Evolutionary conservation across 2,329 filamentous ascomycete genomes (phyloP), one percentile per base, ranked within the genome.

Genomic region (Ceratocystis destructans): DNA sequence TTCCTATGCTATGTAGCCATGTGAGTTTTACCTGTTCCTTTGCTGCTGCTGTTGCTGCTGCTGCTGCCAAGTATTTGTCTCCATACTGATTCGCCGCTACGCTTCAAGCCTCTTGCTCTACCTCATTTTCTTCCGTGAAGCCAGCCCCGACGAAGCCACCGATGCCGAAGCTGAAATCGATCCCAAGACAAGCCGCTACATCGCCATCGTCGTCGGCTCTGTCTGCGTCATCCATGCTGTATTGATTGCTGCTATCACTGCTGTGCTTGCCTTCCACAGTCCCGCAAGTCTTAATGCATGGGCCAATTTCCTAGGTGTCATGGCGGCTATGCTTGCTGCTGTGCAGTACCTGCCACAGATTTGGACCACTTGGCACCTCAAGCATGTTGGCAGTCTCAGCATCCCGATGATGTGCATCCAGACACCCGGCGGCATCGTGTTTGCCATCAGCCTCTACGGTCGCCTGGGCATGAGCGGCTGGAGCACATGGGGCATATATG

Each of bases 361-460:
- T 70, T 91, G 86, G 77, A 96, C 89, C 64, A 99, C 94, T 0
- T 95, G 89, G 77, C 83, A 80, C 64, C 79, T 96, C 67, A 88
- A 93, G 73, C 87, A 92, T 71, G 88, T 96, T 1, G 91, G 91
- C 65, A 96, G 91, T 74, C 78, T 99, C 71, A 96, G 90, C 72
- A 94, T 99, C 66, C 87, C 90, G 3, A 97, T 96, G 88, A 97
- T 99, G 92, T 88, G 89, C 73, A 96, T 99, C 44, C 94, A 99
- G 75, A 96, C 93, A 0, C 94, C 94, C 0, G 94, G 94, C 0
- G 91, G 90, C 68, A 87, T 96, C 71, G 78, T 99, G 5, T 97
- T 96, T 77, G 91, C 93, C 0, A 87, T 82, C 12, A 96, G 91
- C 74, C 77, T 99, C 55, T 90, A 87, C 63, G 84, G 83, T 6